Base-by-base conservation (phyloP, 441 rosid species). In the Kokia cookei region DNA sequence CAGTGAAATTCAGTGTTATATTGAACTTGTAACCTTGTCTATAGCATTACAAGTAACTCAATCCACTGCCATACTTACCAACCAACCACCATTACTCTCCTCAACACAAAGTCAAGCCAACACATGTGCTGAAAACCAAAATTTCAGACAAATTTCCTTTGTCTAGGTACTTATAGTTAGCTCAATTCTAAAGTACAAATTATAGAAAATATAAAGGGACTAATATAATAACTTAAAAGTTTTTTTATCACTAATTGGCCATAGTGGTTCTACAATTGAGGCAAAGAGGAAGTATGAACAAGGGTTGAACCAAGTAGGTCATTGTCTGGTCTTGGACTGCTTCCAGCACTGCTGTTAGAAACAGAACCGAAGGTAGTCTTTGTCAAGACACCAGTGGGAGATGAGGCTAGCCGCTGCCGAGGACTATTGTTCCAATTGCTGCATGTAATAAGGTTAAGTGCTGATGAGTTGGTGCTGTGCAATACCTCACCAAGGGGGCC, bases 401-500 rank as follows among this genome's bases (percentile, higher is more conserved):
- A 89, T 65, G 86, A 87, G 62, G 82, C 85, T 8, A 86, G 9
- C 12, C 2, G 42, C 42, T 37, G 42, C 42, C 77, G 66, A 4
- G 84, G 82, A 66, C 87, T 83, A 48, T 75, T 55, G 24, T 82
- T 87, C 87, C 86, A 79, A 8, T 85, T 75, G 65, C 79, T 82
- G 9, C 42, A 37, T 0, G 78, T 80, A 78, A 68, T 50, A 51
- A 83, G 78, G 76, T 82, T 76, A 42, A 82, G 86, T 22, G 81
- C 74, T 1, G 87, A 65, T 17, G 82, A 73, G 35, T 48, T 55
- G 17, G 71, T 79, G 79, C 74, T 79, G 35, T 75, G 73, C 75
- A 90, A 71, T 26, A 76, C 92, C 80, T 86, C 92, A 11, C 92
- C 94, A 29, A 90, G 77, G 32, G 92, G 92, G 14, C 89, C 90